Evolutionary conservation across 805 yeast species (phyloP).

Genomic region (Nakazawaea populi): DNA sequence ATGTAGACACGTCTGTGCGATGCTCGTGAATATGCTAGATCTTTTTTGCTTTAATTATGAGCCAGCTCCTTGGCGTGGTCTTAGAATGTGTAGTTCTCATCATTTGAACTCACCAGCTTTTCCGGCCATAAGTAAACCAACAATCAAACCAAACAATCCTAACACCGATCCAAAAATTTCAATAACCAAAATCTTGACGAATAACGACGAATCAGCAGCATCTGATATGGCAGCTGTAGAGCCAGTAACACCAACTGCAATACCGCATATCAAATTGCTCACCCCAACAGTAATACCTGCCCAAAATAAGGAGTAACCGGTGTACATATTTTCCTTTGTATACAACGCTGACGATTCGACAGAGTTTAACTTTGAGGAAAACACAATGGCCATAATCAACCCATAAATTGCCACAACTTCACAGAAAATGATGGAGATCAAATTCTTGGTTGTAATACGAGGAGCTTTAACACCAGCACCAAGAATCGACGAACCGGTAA

Average conservation of each 20-base stretch:
- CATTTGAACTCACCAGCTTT: constrained; percentile 84
- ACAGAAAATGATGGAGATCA: constrained; percentile 95
- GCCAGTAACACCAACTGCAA: constrained; percentile 96
- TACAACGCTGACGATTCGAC: constrained; percentile 59
- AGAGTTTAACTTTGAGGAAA: constrained; percentile 76
- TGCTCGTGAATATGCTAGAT: no score
- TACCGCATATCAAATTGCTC: constrained; percentile 91
- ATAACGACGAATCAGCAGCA: constrained; percentile 93
- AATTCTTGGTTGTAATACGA: constrained; percentile 92
- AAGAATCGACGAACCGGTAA: constrained; percentile 88
- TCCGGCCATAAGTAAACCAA: constrained; percentile 94
- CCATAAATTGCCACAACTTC: constrained; percentile 99
- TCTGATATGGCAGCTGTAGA: constrained; percentile 98
- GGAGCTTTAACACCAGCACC: constrained; percentile 99
- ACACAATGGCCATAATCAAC: constrained; percentile 94
- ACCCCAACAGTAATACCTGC: constrained; percentile 96
- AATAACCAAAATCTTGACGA: constrained; percentile 92
- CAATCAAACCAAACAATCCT: constrained; percentile 94
- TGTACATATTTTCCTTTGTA: constrained; percentile 83
- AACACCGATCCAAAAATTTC: constrained; percentile 96
- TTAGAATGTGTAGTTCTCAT: constrained; percentile 3
- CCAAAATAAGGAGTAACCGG: constrained; percentile 96
- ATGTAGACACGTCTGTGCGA: no score
- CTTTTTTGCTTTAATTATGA: no score
- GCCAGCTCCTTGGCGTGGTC: no score